phyloP scores from a whole-genome alignment of 2,329 filamentous ascomycete genomes.

The Hypoxylon sp. region DNA sequence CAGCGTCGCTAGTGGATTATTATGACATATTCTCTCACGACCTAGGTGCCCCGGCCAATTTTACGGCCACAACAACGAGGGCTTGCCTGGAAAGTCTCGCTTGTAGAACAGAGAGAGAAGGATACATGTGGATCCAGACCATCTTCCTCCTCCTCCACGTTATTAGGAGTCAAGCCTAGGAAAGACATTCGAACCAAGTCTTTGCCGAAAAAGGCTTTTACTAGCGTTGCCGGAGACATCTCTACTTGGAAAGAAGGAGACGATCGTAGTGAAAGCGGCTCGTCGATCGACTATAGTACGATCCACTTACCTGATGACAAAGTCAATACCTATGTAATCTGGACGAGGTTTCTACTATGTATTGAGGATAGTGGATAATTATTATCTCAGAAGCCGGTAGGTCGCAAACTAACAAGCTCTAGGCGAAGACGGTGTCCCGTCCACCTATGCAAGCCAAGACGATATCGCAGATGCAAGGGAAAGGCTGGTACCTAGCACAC shows the following conservation, averaged over 20 bases:
- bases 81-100: slow-evolving; percentile 13
- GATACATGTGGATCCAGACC: slow-evolving; percentile 15
- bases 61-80: slow-evolving; percentile 24
- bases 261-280: slow-evolving; percentile 24
- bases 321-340: slow-evolving; percentile 22
- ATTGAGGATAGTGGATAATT: slow-evolving; percentile 29
- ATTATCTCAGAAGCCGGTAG: slow-evolving; percentile 26
- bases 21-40: slow-evolving; percentile 35
- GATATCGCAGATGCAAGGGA: slow-evolving; percentile 37
- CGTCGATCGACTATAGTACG: slow-evolving; percentile 24
- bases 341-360: slow-evolving; percentile 6
- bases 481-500: too few species aligned
- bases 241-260: slow-evolving; percentile 20
- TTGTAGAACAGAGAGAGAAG: slow-evolving; percentile 21
- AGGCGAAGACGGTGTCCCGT: slow-evolving; percentile 27
- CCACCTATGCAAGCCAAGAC: slow-evolving; percentile 40
- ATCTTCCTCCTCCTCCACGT: too few species aligned
- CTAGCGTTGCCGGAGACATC: slow-evolving; percentile 23
- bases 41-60: slow-evolving; percentile 21
- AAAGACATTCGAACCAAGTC: slow-evolving; percentile 19
- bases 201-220: slow-evolving; percentile 3
- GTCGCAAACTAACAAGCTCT: slow-evolving; percentile 17
- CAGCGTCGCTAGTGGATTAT: slow-evolving; percentile 28
- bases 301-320: slow-evolving; percentile 18
- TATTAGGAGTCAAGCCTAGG: slow-evolving; percentile 1